Conservation (phyloP, 768 basidiomycete species). For the Mycena belliarum region DNA sequence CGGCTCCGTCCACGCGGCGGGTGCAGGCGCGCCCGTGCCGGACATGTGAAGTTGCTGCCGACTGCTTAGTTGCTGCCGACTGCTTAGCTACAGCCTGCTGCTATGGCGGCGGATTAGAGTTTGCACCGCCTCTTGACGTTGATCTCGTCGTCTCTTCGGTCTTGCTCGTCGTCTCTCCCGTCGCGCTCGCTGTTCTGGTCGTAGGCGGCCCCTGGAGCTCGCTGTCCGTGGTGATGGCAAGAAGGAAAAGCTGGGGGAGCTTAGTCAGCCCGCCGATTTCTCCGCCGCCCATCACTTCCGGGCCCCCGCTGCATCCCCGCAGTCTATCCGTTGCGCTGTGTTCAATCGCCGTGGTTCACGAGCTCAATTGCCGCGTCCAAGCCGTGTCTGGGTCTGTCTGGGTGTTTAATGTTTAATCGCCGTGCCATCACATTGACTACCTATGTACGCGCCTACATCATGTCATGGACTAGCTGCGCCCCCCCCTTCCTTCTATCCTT, state of each 20-base stretch:
- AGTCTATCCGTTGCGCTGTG: too few species aligned
- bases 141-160: not conserved
- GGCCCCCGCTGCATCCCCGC: too few species aligned
- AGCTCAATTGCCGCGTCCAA: too few species aligned
- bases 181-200: too few species aligned
- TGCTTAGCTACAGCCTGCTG: not conserved
- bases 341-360: not conserved
- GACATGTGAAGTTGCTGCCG: not conserved
- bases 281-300: not conserved
- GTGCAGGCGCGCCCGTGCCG: not conserved
- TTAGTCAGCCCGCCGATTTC: slow-evolving; percentile 1
- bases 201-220: too few species aligned
- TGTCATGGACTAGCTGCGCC: too few species aligned
- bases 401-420: too few species aligned
- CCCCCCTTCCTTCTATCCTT: too few species aligned
- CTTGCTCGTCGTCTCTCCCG: not conserved
- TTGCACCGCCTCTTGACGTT: not conserved
- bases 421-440: too few species aligned
- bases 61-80: not conserved
- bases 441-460: too few species aligned
- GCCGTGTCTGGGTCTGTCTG: too few species aligned
- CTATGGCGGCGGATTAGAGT: not conserved
- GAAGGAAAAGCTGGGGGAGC: not conserved
- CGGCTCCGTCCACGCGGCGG: slow-evolving; percentile 36
- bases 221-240: too few species aligned